phyloP scores from a whole-genome alignment of 768 basidiomycete species.

The Russula sp. region DNA sequence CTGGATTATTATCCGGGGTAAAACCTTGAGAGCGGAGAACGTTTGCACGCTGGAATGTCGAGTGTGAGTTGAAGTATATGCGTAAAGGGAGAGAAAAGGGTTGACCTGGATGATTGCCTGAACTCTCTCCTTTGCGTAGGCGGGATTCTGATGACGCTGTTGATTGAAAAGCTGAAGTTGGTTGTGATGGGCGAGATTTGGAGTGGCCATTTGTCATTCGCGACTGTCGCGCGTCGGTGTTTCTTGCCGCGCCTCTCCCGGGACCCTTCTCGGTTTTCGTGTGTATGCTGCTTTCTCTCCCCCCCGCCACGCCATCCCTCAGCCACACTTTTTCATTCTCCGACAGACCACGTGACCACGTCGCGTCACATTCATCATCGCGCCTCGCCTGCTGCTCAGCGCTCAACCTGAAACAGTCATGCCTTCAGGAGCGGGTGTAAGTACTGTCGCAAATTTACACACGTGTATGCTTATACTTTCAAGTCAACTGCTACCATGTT shows the following conservation, averaged over 20 bases:
- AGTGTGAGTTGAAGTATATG: not conserved
- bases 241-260: constrained; percentile 31
- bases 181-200: constrained; percentile 33
- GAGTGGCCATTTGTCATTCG: constrained; percentile 34
- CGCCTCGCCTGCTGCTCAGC: not conserved
- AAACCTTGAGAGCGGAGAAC: constrained; percentile 44
- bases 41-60: constrained; percentile 42
- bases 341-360: constrained; percentile 5
- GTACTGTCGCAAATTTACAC: constrained; percentile 34
- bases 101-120: constrained; percentile 35
- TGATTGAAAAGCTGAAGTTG: constrained; percentile 28
- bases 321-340: constrained; percentile 22
- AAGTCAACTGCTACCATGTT: constrained; percentile 89
- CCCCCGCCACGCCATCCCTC: not conserved
- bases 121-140: constrained; percentile 31
- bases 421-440: constrained; percentile 77
- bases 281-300: not conserved
- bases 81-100: constrained; percentile 2
- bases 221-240: constrained; percentile 36
- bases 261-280: constrained; percentile 25
- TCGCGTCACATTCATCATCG: constrained; percentile 3
- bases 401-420: constrained; percentile 49
- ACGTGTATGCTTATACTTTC: constrained; percentile 16
- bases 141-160: constrained; percentile 26
- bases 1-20: constrained; percentile 45